phyloP scores from a whole-genome alignment of 148 eudicot species.

The Pouteria glomerata region DNA sequence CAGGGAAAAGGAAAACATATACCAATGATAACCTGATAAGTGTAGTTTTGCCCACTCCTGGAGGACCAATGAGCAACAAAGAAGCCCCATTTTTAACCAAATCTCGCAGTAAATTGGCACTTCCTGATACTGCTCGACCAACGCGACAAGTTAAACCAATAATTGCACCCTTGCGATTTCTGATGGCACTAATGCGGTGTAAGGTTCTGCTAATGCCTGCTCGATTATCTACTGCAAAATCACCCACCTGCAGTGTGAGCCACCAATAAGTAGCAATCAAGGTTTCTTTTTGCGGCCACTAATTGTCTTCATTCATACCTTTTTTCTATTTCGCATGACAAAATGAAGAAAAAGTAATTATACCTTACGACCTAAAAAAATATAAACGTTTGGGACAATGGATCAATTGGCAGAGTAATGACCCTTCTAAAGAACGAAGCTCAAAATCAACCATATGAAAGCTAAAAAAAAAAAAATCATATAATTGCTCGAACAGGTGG shows the following conservation, averaged over 20 bases:
- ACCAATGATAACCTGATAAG: conserved; percentile 59
- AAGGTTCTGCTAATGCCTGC: conserved; percentile 92
- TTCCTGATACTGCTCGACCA: conserved; percentile 88
- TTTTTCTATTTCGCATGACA: background rate
- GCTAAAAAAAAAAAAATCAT: too few species aligned
- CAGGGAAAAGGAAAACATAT: background rate
- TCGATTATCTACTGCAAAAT: conserved; percentile 88
- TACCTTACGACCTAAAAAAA: background rate
- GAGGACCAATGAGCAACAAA: conserved; percentile 94
- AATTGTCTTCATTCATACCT: background rate
- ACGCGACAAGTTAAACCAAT: conserved; percentile 95
- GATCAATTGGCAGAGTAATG: background rate
- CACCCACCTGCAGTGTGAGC: conserved; percentile 70
- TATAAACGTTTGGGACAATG: background rate
- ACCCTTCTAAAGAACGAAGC: conserved; percentile 4
- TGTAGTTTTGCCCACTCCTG: conserved; percentile 98
- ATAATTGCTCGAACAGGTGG: conserved; percentile 12
- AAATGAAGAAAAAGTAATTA: background rate
- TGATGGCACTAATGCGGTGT: conserved; percentile 92
- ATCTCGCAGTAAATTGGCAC: conserved; percentile 83
- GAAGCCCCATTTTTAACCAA: conserved; percentile 91
- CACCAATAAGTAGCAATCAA: background rate
- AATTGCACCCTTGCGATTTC: conserved; percentile 76
- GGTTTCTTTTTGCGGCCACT: background rate
- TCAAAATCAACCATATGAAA: conserved; percentile 11